phyloP scores from a whole-genome alignment of 495 filamentous ascomycete genomes.

The Penicillium waksmanii region DNA sequence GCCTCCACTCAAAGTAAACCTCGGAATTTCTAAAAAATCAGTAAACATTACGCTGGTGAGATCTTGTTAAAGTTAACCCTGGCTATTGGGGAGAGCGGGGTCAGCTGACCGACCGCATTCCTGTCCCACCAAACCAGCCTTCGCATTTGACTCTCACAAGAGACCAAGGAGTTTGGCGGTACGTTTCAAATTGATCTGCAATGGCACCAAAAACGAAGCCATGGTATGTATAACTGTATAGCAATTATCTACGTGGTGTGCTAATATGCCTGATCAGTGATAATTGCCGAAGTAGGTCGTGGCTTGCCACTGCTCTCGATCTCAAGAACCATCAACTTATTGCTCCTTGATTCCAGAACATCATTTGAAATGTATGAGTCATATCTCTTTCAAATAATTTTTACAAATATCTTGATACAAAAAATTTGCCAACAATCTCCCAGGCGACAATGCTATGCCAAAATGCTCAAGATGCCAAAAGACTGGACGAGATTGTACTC shows the following conservation, averaged over 20 bases:
- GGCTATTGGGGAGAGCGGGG: background rate
- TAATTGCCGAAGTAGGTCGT: conserved; percentile 17
- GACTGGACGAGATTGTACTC: conserved; percentile 18
- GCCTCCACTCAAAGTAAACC: too few species aligned
- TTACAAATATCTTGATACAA: background rate
- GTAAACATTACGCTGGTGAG: too few species aligned
- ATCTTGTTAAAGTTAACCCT: too few species aligned
- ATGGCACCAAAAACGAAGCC: conserved; percentile 15
- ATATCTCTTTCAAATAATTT: background rate
- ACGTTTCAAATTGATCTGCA: background rate
- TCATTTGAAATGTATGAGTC: conserved; percentile 18
- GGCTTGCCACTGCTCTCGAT: background rate
- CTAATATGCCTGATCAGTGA: conserved; percentile 10
- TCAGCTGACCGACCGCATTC: background rate
- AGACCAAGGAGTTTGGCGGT: background rate
- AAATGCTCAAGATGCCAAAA: conserved; percentile 21
- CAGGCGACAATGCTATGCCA: conserved; percentile 18
- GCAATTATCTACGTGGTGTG: background rate
- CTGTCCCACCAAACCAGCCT: conserved; percentile 3
- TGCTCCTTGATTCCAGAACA: conserved; percentile 7
- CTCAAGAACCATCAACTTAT: background rate
- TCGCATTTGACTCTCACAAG: background rate
- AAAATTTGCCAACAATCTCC: background rate
- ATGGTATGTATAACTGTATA: conserved; percentile 7
- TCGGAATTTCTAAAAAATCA: too few species aligned